phyloP scores from a whole-genome alignment of 179 eudicot species.

The Beta macrorhiza region DNA sequence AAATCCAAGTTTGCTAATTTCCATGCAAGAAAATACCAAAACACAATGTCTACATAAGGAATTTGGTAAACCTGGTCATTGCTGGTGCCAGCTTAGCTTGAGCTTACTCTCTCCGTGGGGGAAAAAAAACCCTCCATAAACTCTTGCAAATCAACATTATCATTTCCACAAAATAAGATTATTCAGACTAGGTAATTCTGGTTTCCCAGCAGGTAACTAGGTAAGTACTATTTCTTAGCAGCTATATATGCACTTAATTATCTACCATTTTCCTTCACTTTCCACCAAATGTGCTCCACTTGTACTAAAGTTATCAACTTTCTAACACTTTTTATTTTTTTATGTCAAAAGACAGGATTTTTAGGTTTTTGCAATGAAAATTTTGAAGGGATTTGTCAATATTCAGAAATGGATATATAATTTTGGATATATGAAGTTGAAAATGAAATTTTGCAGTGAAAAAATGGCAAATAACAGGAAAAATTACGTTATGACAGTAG shows the following conservation, averaged over 20 bases:
- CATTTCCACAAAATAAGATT: too few relatives aligned
- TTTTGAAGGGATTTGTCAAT: background rate
- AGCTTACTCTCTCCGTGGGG: too few relatives aligned
- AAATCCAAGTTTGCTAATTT: too few relatives aligned
- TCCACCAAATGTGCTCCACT: background rate
- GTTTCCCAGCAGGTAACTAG: background rate
- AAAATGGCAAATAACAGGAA: conserved; percentile 21
- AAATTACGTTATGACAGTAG: conserved; percentile 33
- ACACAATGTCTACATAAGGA: too few relatives aligned
- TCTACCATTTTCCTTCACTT: background rate
- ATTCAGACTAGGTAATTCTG: too few relatives aligned
- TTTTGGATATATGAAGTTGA: too few relatives aligned
- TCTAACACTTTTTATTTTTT: background rate
- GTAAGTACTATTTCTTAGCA: background rate
- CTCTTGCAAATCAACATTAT: too few relatives aligned
- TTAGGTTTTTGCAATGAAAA: background rate
- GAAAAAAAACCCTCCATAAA: too few relatives aligned
- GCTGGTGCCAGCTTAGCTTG: too few relatives aligned
- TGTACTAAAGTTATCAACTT: background rate
- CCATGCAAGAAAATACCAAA: too few relatives aligned
- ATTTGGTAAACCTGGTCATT: too few relatives aligned
- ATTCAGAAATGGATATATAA: background rate
- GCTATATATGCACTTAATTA: background rate
- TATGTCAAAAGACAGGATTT: background rate
- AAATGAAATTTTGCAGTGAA: background rate